phyloP scores from a whole-genome alignment of 352 stramenopile species.

The Globisporangium orthogonon region DNA sequence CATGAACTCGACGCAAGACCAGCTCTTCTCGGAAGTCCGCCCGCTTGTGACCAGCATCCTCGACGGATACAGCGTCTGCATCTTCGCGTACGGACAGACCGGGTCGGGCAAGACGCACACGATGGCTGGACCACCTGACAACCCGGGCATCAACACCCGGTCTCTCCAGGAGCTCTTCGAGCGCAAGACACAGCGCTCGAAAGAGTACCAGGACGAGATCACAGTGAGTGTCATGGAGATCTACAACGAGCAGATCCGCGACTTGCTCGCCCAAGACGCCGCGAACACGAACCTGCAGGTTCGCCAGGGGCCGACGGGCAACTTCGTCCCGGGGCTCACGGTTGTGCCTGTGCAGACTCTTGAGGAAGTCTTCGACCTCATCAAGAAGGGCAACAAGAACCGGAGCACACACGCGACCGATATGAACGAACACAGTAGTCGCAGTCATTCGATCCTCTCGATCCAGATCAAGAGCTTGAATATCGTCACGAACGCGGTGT shows the following conservation, averaged over 20 bases:
- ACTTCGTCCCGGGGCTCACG: slow-evolving; percentile 80
- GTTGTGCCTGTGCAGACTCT: slow-evolving; percentile 66
- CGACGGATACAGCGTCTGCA: slow-evolving; percentile 87
- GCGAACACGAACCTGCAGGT: slow-evolving; percentile 79
- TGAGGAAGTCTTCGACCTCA: slow-evolving; percentile 81
- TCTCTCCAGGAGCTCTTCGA: slow-evolving; percentile 82
- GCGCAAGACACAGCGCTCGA: slow-evolving; percentile 50
- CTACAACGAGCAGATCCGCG: slow-evolving; percentile 94
- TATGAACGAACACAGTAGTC: slow-evolving; percentile 89
- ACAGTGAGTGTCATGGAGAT: slow-evolving; percentile 94
- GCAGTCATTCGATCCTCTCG: slow-evolving; percentile 84
- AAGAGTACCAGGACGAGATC: slow-evolving; percentile 83
- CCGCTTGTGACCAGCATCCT: slow-evolving; percentile 80
- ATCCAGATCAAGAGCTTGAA: slow-evolving; percentile 82
- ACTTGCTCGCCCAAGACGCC: slow-evolving; percentile 87
- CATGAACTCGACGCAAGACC: slow-evolving; percentile 62
- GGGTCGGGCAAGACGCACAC: slow-evolving; percentile 86
- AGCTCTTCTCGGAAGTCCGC: slow-evolving; percentile 73
- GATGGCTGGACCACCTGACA: slow-evolving; percentile 67
- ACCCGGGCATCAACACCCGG: slow-evolving; percentile 78
- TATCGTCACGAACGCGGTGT: slow-evolving; percentile 62
- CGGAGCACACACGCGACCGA: slow-evolving; percentile 80
- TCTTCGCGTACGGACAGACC: slow-evolving; percentile 88
- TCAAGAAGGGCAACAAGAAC: slow-evolving; percentile 84
- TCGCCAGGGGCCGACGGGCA: slow-evolving; percentile 73